Base-by-base conservation (phyloP, 495 filamentous ascomycete genomes). In the Pyrenopolyporus hunteri region DNA sequence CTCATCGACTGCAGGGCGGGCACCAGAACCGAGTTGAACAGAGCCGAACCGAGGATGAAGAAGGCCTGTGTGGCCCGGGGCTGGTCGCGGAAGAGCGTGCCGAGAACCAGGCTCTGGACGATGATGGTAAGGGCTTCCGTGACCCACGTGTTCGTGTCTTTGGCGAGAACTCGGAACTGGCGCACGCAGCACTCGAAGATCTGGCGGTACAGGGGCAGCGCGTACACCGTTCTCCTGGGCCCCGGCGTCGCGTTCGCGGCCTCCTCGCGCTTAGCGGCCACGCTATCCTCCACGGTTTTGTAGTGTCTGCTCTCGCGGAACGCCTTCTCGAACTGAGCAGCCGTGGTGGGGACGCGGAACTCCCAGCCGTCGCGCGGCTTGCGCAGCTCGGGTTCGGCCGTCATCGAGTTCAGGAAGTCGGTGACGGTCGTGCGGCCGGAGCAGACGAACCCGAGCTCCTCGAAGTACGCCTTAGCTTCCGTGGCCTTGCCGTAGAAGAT, bases 351-450 rank as follows among this genome's bases (percentile, higher is more conserved):
- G 3, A 46, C 42, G 6, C 26, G 22, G 13, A 29, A 29, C 7
- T 17, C 9, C 1, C 37, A 4, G 6, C 37, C 17, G 14, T 23
- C 7, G 6, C n/a, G 40, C 7, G 59, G 47, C 1, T 55, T 47
- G 4, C 61, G 61, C 5, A 32, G 39, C 10, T 54, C 51, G 20
- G 61, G 55, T 13, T 64, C 56, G 10, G 19, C 61, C 1, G 90
- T 90, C 64, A 93, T 74, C 1, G 89, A 90, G 1, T 88, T 92
- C 0, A 92, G 77, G 71, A 90, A 93, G 64, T 93, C 90, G 11
- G 87, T 84, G 0, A 86, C 85, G 1, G 88, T 90, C 54, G 87
- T 83, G 57, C 87, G 83, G 11, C 78, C 73, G 2, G 88, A 83
- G 59, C 87, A 89, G 6, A 84, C 74, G 64, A 90, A 89, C 14